A percentile compares a stretch with the other conserved stretches of the same genome.
phyloP scores from a whole-genome alignment of 768 basidiomycete genomes.

The Pisolithus albus region DNA sequence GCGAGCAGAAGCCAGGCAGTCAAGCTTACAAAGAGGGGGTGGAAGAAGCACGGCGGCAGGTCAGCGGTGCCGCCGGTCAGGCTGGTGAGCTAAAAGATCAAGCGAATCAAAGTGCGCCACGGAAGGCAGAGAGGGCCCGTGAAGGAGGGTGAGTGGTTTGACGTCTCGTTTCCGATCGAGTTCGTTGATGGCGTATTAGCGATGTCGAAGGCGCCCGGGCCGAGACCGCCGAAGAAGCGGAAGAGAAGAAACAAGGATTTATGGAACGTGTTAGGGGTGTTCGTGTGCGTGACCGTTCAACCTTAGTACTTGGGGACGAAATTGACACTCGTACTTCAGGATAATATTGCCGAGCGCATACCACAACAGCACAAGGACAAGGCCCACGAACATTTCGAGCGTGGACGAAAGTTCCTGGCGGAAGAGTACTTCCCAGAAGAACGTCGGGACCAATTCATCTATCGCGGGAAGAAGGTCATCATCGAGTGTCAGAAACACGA shows the following conservation, averaged over 20 bases:
- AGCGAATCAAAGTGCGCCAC: slow-evolving; percentile 1
- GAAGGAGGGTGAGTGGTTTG: slow-evolving; percentile 11
- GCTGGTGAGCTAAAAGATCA: slow-evolving; percentile 8
- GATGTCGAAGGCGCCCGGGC: slow-evolving; percentile 18
- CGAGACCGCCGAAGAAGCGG: slow-evolving; percentile 22
- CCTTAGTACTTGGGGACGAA: not conserved
- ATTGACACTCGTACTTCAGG: slow-evolving; percentile 20
- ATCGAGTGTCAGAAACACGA: slow-evolving; percentile 90
- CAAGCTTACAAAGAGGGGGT: slow-evolving; percentile 18
- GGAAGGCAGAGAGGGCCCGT: slow-evolving; percentile 2
- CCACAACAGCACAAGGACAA: slow-evolving; percentile 63
- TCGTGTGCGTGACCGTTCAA: slow-evolving; percentile 15
- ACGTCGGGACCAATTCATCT: slow-evolving; percentile 88
- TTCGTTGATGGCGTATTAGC: slow-evolving; percentile 1
- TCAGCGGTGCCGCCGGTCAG: slow-evolving; percentile 1
- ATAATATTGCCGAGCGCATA: slow-evolving; percentile 46
- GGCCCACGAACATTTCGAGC: slow-evolving; percentile 47
- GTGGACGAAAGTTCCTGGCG: slow-evolving; percentile 57
- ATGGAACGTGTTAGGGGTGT: slow-evolving; percentile 26
- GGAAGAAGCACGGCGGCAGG: slow-evolving; percentile 10
- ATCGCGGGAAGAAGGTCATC: slow-evolving; percentile 87
- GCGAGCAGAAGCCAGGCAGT: slow-evolving; percentile 25
- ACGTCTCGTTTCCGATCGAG: slow-evolving; percentile 1
- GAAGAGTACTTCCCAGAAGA: slow-evolving; percentile 90
- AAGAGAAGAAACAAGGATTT: slow-evolving; percentile 32